Percentiles rank a stretch among this genome's conserved stretches.
These are phyloP conservation scores for Crithidia thermophila DNA, from an alignment of 208 protist species.

Conservation along the genomic window DNA sequence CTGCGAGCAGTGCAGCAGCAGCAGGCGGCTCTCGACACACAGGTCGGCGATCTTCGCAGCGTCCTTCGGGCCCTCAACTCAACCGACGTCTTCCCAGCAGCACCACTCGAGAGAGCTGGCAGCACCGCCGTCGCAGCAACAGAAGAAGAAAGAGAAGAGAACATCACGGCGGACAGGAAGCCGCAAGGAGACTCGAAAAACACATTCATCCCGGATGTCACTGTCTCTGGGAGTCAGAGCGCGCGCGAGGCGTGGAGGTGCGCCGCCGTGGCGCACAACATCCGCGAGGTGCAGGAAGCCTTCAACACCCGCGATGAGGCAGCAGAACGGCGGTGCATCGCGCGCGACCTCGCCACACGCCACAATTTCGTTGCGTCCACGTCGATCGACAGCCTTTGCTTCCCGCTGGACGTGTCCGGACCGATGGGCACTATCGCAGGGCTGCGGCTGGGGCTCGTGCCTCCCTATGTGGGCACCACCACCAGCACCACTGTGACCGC, in stretches of 20 bases:
- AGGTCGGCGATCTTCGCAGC: slow-evolving; percentile 11
- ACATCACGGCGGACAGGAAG: not conserved
- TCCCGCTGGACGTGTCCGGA: slow-evolving; percentile 56
- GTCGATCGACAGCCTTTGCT: slow-evolving; percentile 44
- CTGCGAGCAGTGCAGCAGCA: slow-evolving; percentile 18
- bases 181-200: not conserved
- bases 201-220: not conserved
- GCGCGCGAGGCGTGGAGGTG: not conserved
- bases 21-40: slow-evolving; percentile 12
- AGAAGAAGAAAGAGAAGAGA: too few relatives aligned
- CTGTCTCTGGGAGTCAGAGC: not conserved
- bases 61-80: slow-evolving; percentile 29
- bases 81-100: not conserved
- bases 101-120: not conserved
- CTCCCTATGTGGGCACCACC: slow-evolving; percentile 11
- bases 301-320: slow-evolving; percentile 48
- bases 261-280: slow-evolving; percentile 28
- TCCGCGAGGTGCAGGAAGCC: slow-evolving; percentile 28
- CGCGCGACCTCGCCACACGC: slow-evolving; percentile 22
- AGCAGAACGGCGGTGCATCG: slow-evolving; percentile 14
- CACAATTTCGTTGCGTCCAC: slow-evolving; percentile 30
- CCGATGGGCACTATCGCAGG: slow-evolving; percentile 61
- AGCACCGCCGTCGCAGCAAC: not conserved
- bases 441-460: slow-evolving; percentile 58
- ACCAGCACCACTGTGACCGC: not conserved